Evolutionary conservation across 805 yeast genomes (phyloP), one percentile per base, ranked within the genome.

Genomic region (Candida corydali): DNA sequence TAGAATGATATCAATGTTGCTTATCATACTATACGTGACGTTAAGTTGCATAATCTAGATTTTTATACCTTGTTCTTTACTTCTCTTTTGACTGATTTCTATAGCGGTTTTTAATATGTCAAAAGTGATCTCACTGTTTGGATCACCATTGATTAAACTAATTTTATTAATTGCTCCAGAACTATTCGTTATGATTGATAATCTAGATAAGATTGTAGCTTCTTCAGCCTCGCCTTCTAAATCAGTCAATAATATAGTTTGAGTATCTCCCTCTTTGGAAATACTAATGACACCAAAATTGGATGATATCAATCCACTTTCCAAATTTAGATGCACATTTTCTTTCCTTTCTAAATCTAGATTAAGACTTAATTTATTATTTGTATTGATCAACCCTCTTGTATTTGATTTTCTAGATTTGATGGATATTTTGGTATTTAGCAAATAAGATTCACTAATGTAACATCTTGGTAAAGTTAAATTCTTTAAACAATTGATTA

Each of bases 141-240:
- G 58, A 10, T 70, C 61, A 2, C 75, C 77, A 14, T 83, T 82
- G 11, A 65, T 51, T 3, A 80, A 52, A 16, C 68, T 70, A 9
- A 79, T 57, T 18, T 70, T 63, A 36, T 64, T 69, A 9, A 43
- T 36, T 4, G 24, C 34, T 7, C 28, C 28, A n/a, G 44, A 39
- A 4, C 50, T 49, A 31, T 47, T 51, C 4, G 55, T 47, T 11
- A 79, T 66, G 1, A 78, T 67, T 16, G 68, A 59, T 11, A 86
- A 59, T 14, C 77, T 70, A 29, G 84, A 76, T 29, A 59, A 59
- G 3, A 81, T 69, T 22, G 79, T 69, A 9, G 65, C 51, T 50
- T 86, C 94, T 56, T 87, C 96, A 4, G 88, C 82, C 42, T 83
- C 91, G 10, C 94, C 94, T 54, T 86, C 94, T 27, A 86, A 50